Percentiles rank a stretch among this genome's conserved stretches.
phyloP scores from a whole-genome alignment of 2,329 filamentous ascomycete species.

The Colletotrichum tanaceti region DNA sequence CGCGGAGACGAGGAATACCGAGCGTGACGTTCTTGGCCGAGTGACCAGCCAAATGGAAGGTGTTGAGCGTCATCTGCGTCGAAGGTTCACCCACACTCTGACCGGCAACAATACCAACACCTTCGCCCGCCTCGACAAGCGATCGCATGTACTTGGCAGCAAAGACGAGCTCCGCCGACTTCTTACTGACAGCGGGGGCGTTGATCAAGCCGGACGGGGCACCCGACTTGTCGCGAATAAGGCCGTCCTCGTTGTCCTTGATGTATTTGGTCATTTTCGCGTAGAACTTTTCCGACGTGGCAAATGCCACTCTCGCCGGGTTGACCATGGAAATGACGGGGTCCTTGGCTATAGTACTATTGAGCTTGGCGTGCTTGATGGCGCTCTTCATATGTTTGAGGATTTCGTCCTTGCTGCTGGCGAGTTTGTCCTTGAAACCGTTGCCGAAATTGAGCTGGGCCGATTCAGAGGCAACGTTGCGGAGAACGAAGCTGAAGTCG shows the following conservation, averaged over 20 bases:
- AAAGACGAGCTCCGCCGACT: conserved; percentile 84
- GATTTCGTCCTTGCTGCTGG: conserved; percentile 67
- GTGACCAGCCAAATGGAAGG: conserved; percentile 99
- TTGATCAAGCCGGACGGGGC: conserved; percentile 50
- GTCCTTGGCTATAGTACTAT: conserved; percentile 71
- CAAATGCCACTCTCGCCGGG: conserved; percentile 82
- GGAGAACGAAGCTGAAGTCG: conserved; percentile 89
- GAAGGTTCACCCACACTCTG: conserved; percentile 98
- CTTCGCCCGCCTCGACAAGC: conserved; percentile 93
- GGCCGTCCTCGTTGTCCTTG: conserved; percentile 76
- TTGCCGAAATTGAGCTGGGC: conserved; percentile 77
- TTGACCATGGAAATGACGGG: conserved; percentile 79
- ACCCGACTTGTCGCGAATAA: conserved; percentile 58
- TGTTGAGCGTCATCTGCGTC: conserved; percentile 99
- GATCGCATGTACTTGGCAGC: conserved; percentile 94
- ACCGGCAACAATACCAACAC: conserved; percentile 94
- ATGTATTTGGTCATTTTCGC: conserved; percentile 79
- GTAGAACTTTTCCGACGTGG: conserved; percentile 90
- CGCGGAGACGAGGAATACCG: conserved; percentile 95
- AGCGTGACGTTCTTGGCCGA: conserved; percentile 98
- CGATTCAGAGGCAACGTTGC: conserved; percentile 85
- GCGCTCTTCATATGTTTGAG: conserved; percentile 85
- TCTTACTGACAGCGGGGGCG: conserved; percentile 62
- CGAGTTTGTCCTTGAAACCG: conserved; percentile 58
- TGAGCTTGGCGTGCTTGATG: conserved; percentile 75